Conservation (phyloP, 805 yeast species). For the Jamesozyma spencerorum region DNA sequence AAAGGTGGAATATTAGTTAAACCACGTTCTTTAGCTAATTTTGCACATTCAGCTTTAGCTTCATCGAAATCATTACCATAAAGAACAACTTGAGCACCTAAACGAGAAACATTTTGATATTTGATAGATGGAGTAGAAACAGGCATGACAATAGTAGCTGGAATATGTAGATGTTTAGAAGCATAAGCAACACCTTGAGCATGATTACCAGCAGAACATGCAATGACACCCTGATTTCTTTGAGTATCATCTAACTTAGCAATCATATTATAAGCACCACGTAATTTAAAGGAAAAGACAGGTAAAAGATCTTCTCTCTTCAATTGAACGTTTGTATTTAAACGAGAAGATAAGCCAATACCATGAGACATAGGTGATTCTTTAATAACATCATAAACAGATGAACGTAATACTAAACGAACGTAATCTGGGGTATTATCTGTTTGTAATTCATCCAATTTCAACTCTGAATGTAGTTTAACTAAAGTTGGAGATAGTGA, state of each 20-base stretch:
- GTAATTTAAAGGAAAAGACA: slow-evolving; percentile 87
- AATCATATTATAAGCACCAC: slow-evolving; percentile 97
- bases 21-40: slow-evolving; percentile 60
- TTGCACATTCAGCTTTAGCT: slow-evolving; percentile 84
- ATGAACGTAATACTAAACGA: slow-evolving; percentile 77
- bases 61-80: slow-evolving; percentile 91
- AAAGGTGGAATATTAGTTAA: slow-evolving; percentile 94
- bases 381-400: slow-evolving; percentile 89
- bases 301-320: slow-evolving; percentile 93
- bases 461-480: slow-evolving; percentile 25
- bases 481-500: slow-evolving; percentile 15
- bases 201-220: slow-evolving; percentile 98
- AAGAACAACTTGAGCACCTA: slow-evolving; percentile 90
- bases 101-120: slow-evolving; percentile 78
- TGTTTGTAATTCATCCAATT: slow-evolving; percentile 41
- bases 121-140: slow-evolving; percentile 93
- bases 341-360: slow-evolving; percentile 58
- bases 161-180: slow-evolving; percentile 74
- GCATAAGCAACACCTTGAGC: slow-evolving; percentile 98
- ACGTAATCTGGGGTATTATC: slow-evolving; percentile 86
- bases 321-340: slow-evolving; percentile 66
- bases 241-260: slow-evolving; percentile 60
- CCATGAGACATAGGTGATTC: slow-evolving; percentile 83
- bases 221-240: slow-evolving; percentile 80
- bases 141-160: slow-evolving; percentile 98